These are phyloP conservation scores for Gamarada debralockiae DNA, from an alignment of 495 filamentous ascomycete genomes.

Conservation along the genomic window DNA sequence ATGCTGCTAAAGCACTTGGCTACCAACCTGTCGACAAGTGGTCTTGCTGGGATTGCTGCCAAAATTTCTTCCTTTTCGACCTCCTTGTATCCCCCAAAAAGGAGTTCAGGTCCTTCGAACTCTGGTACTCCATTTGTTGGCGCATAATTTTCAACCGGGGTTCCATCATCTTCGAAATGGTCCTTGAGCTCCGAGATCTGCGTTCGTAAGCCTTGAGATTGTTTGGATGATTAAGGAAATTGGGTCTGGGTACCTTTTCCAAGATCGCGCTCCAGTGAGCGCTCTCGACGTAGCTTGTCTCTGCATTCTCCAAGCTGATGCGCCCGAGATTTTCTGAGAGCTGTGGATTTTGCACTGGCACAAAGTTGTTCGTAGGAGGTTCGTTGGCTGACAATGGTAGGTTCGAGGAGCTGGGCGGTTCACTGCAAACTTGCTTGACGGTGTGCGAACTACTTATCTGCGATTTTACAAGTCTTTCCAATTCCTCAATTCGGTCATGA, in stretches of 20 bases:
- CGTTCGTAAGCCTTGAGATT: too few relatives aligned
- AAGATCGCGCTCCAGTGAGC: slow-evolving; percentile 52
- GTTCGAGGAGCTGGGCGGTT: background rate
- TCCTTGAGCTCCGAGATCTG: slow-evolving; percentile 23
- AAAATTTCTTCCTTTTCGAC: slow-evolving; percentile 35
- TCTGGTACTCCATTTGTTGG: slow-evolving; percentile 26
- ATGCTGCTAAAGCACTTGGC: background rate
- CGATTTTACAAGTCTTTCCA: slow-evolving; percentile 27
- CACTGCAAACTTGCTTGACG: slow-evolving; percentile 12
- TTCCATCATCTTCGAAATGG: slow-evolving; percentile 22
- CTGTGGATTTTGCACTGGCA: background rate
- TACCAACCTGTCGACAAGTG: slow-evolving; percentile 30
- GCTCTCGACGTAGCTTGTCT: slow-evolving; percentile 40
- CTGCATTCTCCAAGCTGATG: slow-evolving; percentile 32
- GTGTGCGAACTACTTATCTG: slow-evolving; percentile 12
- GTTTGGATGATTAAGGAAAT: background rate
- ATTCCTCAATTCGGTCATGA: slow-evolving; percentile 22
- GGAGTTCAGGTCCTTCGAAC: slow-evolving; percentile 19
- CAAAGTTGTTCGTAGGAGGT: background rate
- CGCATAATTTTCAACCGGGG: slow-evolving; percentile 16
- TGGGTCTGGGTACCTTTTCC: slow-evolving; percentile 18
- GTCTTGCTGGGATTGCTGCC: slow-evolving; percentile 33
- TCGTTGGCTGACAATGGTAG: background rate
- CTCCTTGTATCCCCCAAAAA: background rate
- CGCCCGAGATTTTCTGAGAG: slow-evolving; percentile 15